These are phyloP conservation scores for Solanum clarkiae DNA, from an alignment of 257 asterid genomes.

Conservation along the genomic window DNA sequence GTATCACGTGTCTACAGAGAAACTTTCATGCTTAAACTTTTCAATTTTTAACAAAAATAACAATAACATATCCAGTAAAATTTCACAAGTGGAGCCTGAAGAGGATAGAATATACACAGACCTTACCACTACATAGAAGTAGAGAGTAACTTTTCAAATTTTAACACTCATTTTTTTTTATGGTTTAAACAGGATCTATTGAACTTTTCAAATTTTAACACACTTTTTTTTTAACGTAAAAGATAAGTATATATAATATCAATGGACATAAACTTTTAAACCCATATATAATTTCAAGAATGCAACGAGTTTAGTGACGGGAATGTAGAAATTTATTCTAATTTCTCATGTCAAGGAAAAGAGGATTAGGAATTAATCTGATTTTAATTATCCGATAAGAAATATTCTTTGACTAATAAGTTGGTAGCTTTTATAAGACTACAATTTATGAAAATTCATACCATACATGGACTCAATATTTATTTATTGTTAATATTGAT, in stretches of 20 bases:
- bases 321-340: neutral
- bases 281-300: neutral
- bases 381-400: neutral
- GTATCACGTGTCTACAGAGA: neutral
- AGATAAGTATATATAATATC: neutral
- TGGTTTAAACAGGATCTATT: neutral
- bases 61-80: too few species aligned
- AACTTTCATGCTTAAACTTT: neutral
- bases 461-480: too few species aligned
- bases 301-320: neutral
- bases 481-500: too few species aligned
- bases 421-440: too few species aligned
- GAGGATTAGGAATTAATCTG: too few species aligned
- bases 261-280: neutral
- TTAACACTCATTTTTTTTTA: neutral
- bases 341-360: too few species aligned
- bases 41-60: neutral
- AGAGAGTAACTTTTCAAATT: neutral
- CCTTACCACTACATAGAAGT: too few species aligned
- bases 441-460: too few species aligned
- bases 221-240: neutral
- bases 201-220: neutral
- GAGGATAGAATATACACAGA: too few species aligned
- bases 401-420: neutral
- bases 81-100: too few species aligned